Base-by-base conservation (phyloP, 768 basidiomycete genomes). In the Chiua virens region DNA sequence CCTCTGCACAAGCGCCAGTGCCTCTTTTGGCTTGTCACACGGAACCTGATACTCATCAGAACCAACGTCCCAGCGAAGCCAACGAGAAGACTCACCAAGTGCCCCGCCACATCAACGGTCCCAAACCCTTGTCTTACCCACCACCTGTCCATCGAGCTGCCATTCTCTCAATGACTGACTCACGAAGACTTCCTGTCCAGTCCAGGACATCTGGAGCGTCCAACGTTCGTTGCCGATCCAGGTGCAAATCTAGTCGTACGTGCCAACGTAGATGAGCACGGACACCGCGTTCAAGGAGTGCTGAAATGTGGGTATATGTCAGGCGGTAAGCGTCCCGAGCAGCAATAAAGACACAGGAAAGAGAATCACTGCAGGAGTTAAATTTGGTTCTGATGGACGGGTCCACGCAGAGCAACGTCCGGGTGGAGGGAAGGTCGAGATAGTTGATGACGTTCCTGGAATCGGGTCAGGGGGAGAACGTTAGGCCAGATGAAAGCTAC, bases 191-290 rank as follows among this genome's bases (percentile, higher is more conserved):
- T 73, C 72, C 42, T 75, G 68, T 3, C 86, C 86, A 41, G 78
- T 79, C 91, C 91, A 92, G 46, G 85, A 79, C 45, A 93, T 72
- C 52, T 78, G 73, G 45, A 88, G 79, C 8, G 85, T 80, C 90
- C 90, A 92, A 37, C 81, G 73, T 60, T 81, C 81, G 68, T 92
- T 92, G 15, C 85, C 83, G 25, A 88, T 70, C 81, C 82, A 87
- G 63, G 89, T 88, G 63, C 87, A 90, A 54, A 85, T 85, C 85
- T 85, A 89, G 60, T 88, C 86, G 55, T 84, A 85, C 39, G 81
- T 85, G 18, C 87, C 87, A 1, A 83, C 84, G 55, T 89, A 89
- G 42, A 87, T 83, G 37, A 92, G 75, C 72, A 6, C 83, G 80
- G n/a, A 94, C 69, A 1, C 85, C 86, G n/a, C 88, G 79, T 52